Evolutionary conservation across 2,329 filamentous ascomycete species (phyloP).

Genomic region (Alternaria infectoria): DNA sequence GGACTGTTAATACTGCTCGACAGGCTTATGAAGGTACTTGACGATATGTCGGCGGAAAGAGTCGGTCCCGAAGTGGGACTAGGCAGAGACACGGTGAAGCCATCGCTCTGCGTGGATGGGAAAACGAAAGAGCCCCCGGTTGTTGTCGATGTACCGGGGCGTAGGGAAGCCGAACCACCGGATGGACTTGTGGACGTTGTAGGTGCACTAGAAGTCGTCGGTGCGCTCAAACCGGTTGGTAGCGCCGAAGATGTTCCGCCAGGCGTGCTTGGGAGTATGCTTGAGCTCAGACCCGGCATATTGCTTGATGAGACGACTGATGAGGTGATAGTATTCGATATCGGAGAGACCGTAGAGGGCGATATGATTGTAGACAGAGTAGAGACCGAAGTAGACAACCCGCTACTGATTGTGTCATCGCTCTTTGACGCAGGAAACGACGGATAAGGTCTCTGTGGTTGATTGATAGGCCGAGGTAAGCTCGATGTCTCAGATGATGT

Average conservation of each 20-base stretch:
- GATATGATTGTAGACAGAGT: background rate
- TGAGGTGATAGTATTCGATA: too few relatives aligned
- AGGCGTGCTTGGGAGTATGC: background rate
- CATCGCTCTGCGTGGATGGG: background rate
- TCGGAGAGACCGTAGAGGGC: background rate
- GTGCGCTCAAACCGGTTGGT: background rate
- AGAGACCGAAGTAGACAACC: background rate
- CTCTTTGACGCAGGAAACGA: background rate
- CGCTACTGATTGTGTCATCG: background rate
- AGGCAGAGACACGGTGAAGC: background rate
- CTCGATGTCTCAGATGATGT: background rate
- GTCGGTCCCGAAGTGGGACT: background rate
- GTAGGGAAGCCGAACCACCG: background rate
- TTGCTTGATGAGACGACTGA: background rate
- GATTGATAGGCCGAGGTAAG: background rate
- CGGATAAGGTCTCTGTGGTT: constrained; percentile 12
- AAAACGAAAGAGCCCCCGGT: background rate
- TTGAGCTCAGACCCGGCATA: background rate
- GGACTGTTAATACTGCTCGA: background rate
- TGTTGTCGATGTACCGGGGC: background rate
- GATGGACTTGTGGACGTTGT: background rate
- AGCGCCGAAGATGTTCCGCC: background rate
- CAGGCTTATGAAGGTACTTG: background rate
- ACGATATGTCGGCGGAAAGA: background rate
- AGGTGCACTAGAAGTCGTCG: background rate